These are phyloP conservation scores for Bipolaris gigantea DNA, from an alignment of 2,329 filamentous ascomycete species.

Conservation along the genomic window DNA sequence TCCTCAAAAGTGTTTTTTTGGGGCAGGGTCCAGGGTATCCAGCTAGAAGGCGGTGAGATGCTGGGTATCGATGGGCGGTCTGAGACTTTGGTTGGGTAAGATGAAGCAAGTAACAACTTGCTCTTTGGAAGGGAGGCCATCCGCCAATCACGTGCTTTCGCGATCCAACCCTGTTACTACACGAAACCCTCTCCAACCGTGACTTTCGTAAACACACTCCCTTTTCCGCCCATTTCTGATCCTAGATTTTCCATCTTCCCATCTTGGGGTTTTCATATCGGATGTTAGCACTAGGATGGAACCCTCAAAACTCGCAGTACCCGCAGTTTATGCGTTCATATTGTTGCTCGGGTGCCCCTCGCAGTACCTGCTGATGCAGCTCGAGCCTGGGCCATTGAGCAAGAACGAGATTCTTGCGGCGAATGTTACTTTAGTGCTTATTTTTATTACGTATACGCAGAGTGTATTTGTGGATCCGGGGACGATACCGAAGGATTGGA, in stretches of 20 bases:
- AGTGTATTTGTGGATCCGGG: slow-evolving; percentile 64
- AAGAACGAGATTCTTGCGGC: slow-evolving; percentile 62
- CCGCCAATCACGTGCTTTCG: slow-evolving; percentile 31
- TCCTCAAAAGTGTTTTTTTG: too few species aligned
- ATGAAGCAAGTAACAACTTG: not conserved
- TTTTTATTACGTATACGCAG: slow-evolving; percentile 71
- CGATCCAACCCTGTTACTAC: slow-evolving; percentile 3
- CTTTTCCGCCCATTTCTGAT: not conserved
- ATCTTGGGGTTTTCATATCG: not conserved
- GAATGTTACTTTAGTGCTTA: slow-evolving; percentile 64
- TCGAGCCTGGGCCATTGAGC: slow-evolving; percentile 62
- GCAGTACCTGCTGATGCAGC: slow-evolving; percentile 66
- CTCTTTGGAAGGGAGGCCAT: not conserved
- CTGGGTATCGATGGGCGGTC: not conserved
- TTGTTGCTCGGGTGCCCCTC: slow-evolving; percentile 71
- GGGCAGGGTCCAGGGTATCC: slow-evolving; percentile 22
- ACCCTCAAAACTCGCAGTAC: slow-evolving; percentile 65
- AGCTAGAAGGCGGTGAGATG: not conserved
- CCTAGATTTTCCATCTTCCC: not conserved
- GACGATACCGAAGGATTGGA: slow-evolving; percentile 48
- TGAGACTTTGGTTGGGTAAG: not conserved
- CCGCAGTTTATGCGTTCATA: slow-evolving; percentile 67
- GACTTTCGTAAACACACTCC: not conserved
- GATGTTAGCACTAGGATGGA: slow-evolving; percentile 20
- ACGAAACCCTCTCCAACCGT: not conserved